Percentiles rank a stretch among this genome's conserved stretches.
Conservation (phyloP, 768 basidiomycete species). For the Rhizopogon vulgaris region DNA sequence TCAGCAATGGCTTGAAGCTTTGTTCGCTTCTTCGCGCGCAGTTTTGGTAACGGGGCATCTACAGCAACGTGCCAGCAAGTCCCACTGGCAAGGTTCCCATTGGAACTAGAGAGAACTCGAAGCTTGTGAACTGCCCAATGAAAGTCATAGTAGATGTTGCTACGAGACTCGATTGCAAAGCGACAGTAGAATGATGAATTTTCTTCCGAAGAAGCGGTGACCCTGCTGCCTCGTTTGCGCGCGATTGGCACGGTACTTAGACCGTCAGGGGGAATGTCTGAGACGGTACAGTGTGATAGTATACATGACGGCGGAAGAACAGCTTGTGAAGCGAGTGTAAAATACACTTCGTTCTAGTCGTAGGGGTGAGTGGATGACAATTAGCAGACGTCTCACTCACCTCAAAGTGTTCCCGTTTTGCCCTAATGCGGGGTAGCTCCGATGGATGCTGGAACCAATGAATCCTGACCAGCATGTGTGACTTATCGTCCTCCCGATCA, state of each 20-base stretch:
- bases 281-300: constrained; percentile 44
- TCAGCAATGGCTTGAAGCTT: constrained; percentile 19
- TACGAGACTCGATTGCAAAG: constrained; percentile 49
- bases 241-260: constrained; percentile 5
- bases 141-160: constrained; percentile 59
- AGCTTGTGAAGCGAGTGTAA: constrained; percentile 44
- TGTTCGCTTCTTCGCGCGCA: constrained; percentile 6
- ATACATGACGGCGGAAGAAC: constrained; percentile 48
- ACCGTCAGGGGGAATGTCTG: constrained; percentile 19
- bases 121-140: constrained; percentile 48
- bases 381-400: constrained; percentile 30
- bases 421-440: constrained; percentile 55
- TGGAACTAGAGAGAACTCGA: constrained; percentile 26
- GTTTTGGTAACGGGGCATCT: constrained; percentile 10
- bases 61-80: constrained; percentile 41
- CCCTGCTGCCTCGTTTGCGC: constrained; percentile 16
- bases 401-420: constrained; percentile 52
- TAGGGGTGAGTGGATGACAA: background rate
- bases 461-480: constrained; percentile 50
- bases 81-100: constrained; percentile 30
- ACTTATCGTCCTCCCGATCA: constrained; percentile 22
- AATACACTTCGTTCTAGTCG: constrained; percentile 70
- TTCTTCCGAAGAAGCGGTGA: constrained; percentile 12
- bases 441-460: constrained; percentile 74
- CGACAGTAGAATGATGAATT: constrained; percentile 45